A percentile compares a stretch with the other conserved stretches of the same genome.
Evolutionary conservation across 1,139 yeast species (phyloP).

Genomic region (Cylindricascospora bacillispora): DNA sequence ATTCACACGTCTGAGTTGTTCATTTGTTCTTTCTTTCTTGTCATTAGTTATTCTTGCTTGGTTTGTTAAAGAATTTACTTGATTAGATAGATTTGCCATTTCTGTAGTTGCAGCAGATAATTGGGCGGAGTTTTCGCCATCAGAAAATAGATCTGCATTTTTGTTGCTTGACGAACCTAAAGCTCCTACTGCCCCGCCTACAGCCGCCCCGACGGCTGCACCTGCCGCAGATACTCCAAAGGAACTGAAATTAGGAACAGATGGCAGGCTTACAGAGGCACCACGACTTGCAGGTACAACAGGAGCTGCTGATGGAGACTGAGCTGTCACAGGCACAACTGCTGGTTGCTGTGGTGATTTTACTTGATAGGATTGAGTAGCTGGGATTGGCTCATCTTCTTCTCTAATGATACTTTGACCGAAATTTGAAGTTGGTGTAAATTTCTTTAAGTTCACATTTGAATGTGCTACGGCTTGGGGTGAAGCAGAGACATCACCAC

Average conservation of each 20-base stretch:
- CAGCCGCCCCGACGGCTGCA: slow-evolving; percentile 7
- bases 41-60: slow-evolving; percentile 64
- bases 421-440: slow-evolving; percentile 43
- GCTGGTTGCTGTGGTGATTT: slow-evolving; percentile 10
- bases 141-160: slow-evolving; percentile 44
- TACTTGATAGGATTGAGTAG: slow-evolving; percentile 3
- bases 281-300: slow-evolving; percentile 7
- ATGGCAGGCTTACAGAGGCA: slow-evolving; percentile 15
- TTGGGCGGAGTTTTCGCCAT: slow-evolving; percentile 47
- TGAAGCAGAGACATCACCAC: no score
- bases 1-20: slow-evolving; percentile 54
- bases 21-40: slow-evolving; percentile 62
- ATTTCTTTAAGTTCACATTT: slow-evolving; percentile 14
- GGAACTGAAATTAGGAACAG: slow-evolving; percentile 22
- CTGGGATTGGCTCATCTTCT: slow-evolving; percentile 19
- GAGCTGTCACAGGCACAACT: slow-evolving; percentile 1
- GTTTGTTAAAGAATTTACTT: slow-evolving; percentile 60
- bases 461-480: slow-evolving; percentile 16
- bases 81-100: slow-evolving; percentile 76
- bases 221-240: slow-evolving; percentile 7
- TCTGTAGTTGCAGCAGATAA: slow-evolving; percentile 73
- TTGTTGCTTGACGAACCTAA: slow-evolving; percentile 6
- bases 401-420: slow-evolving; percentile 42
- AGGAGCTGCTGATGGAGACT: slow-evolving; percentile 6
- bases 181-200: slow-evolving; percentile 8